These are phyloP conservation scores for Byssochlamys sp. DNA, from an alignment of 2,329 filamentous ascomycete species.

Conservation along the genomic window DNA sequence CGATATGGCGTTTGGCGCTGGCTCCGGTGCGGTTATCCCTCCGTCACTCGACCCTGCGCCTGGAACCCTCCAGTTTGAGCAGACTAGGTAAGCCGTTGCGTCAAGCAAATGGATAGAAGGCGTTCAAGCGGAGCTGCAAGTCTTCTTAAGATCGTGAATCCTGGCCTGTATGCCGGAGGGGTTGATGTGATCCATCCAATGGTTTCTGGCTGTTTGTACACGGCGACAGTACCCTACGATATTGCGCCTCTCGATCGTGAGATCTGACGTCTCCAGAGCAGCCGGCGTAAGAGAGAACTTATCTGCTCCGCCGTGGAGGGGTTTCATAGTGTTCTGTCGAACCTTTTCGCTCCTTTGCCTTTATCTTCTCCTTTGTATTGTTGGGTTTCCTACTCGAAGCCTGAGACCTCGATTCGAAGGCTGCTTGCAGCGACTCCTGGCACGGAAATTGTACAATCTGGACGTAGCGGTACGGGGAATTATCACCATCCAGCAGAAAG, in stretches of 20 bases:
- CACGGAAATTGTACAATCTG: neutral
- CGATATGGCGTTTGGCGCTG: neutral
- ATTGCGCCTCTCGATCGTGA: conserved; percentile 6
- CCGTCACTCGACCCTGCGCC: neutral
- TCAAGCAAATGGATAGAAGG: neutral
- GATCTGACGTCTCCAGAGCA: conserved; percentile 4
- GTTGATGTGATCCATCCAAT: conserved; percentile 24
- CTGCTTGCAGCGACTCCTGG: neutral
- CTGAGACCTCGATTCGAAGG: neutral
- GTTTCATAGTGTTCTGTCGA: neutral
- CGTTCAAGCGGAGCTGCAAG: neutral
- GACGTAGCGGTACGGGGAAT: neutral
- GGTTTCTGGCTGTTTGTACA: conserved; percentile 14
- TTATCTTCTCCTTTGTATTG: neutral
- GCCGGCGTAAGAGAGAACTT: neutral
- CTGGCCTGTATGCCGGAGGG: conserved; percentile 15
- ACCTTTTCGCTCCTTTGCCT: neutral
- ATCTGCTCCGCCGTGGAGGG: neutral
- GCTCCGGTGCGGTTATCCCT: neutral
- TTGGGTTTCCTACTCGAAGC: neutral
- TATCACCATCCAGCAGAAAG: neutral
- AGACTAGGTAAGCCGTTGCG: neutral
- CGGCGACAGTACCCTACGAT: conserved; percentile 9
- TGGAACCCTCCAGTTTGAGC: neutral
- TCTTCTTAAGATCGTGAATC: conserved; percentile 4